Percentiles rank a stretch among this genome's conserved stretches.
Conservation (phyloP, 257 asterid species). For the Salvia splendens region DNA sequence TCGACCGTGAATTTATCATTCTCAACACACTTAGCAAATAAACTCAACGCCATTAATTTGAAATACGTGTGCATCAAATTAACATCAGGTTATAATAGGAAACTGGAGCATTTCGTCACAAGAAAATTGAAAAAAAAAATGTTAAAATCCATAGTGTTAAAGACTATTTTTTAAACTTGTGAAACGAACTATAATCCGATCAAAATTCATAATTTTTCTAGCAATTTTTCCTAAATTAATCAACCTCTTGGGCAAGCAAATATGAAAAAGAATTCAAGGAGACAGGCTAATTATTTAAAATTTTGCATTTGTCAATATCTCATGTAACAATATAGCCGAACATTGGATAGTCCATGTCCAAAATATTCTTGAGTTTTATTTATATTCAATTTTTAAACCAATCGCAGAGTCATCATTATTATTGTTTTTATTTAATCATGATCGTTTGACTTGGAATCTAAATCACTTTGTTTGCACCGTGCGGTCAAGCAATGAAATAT, state of each 20-base stretch:
- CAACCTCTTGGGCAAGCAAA: neutral
- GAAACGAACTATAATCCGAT: too few relatives aligned
- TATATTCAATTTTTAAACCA: neutral
- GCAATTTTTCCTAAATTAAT: too few relatives aligned
- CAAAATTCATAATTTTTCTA: too few relatives aligned
- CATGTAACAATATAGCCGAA: neutral
- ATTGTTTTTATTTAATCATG: neutral
- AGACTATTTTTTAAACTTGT: too few relatives aligned
- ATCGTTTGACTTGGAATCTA: slow-evolving; percentile 20
- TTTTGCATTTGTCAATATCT: slow-evolving; percentile 9
- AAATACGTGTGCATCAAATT: too few relatives aligned
- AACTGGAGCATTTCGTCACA: too few relatives aligned
- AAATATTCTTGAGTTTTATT: neutral
- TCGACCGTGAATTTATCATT: too few relatives aligned
- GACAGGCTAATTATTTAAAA: neutral
- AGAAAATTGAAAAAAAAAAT: too few relatives aligned
- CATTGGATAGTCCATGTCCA: neutral
- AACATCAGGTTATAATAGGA: too few relatives aligned
- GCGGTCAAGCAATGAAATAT: neutral
- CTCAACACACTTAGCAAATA: too few relatives aligned
- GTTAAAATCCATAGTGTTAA: too few relatives aligned
- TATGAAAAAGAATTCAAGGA: neutral
- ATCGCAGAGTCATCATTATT: neutral
- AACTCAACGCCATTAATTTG: too few relatives aligned
- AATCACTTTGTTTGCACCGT: neutral